Evolutionary conservation across 495 filamentous ascomycete species (phyloP), one percentile per base, ranked within the genome.

Genomic region (Daldinia bambusicola): DNA sequence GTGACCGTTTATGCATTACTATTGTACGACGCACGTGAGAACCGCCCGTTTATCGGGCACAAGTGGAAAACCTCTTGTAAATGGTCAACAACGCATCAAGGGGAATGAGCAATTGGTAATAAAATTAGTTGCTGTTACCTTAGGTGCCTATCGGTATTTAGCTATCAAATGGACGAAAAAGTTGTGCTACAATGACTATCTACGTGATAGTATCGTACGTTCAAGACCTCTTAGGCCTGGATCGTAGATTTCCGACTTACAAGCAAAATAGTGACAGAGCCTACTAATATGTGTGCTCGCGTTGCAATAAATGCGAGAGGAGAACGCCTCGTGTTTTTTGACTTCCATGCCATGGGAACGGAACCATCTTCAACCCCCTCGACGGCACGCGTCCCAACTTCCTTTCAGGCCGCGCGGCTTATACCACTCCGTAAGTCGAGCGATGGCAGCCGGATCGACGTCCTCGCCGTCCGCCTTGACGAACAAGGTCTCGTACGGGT

Each of bases 401-500:
- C 59, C 58, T 57, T 77, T 73, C 22, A 6, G 48, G 22, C 26
- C 6, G 14, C 22, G 64, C 6, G 61, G 56, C 20, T 62, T 55
- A 12, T 72, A 55, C 72, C 69, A 77, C 10, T 70, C 63, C 9
- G 69, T 80, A 12, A 77, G 55, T 48, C 48, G 65, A 20, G 52
- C 52, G 16, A 81, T 26, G 32, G 63, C 48, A 1, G 45, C 45
- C 0, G 68, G 50, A 52, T 79, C 76, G 41, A 74, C 53, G 36
- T 71, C 53, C 31, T 71, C 57, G 22, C 62, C 38, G 52, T 75
- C 75, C 6, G 69, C 65, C 65, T 80, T 78, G 14, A 71, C 66
- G 45, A 79, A 80, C 2, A 79, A 52, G n/a, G 76, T 76, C 69
- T 81, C 80, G 59, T 76, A 81, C 13, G 77, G 72, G 37, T 79